These are phyloP conservation scores for Arxiozyma bovina DNA, from an alignment of 1,139 yeast species.

Conservation along the genomic window DNA sequence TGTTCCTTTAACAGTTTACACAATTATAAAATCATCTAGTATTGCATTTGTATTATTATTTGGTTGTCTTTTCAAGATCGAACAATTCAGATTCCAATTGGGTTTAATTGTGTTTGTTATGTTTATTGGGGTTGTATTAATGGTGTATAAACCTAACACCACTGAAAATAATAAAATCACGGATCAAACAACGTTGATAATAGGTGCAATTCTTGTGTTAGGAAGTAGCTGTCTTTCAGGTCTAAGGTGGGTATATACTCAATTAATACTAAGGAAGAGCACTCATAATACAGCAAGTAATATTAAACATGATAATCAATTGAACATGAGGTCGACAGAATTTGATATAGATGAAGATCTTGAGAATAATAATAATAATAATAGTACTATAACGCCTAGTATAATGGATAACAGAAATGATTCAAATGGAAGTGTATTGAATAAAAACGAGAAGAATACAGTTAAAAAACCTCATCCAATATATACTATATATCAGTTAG, in stretches of 20 bases:
- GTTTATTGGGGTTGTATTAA: constrained; percentile 76
- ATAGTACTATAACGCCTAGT: background rate
- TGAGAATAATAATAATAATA: background rate
- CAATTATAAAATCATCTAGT: constrained; percentile 86
- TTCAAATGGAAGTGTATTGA: background rate
- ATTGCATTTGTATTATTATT: constrained; percentile 80
- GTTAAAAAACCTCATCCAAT: constrained; percentile 52
- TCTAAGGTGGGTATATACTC: constrained; percentile 90
- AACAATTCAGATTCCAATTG: constrained; percentile 57
- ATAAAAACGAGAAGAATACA: background rate
- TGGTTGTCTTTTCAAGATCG: constrained; percentile 73
- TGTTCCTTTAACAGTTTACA: constrained; percentile 75
- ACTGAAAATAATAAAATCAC: constrained; percentile 14
- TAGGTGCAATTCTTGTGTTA: constrained; percentile 68
- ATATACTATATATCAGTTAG: constrained; percentile 68
- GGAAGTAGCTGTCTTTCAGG: constrained; percentile 80
- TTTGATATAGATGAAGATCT: background rate
- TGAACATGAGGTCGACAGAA: background rate
- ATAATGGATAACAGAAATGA: background rate
- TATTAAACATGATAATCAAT: background rate
- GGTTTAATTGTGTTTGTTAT: constrained; percentile 62
- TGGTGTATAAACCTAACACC: constrained; percentile 47
- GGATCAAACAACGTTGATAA: constrained; percentile 22
- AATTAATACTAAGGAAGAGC: constrained; percentile 44
- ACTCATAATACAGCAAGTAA: background rate